Base-by-base conservation (phyloP, 169 alveolate species). In the Eimeria tenella region DNA sequence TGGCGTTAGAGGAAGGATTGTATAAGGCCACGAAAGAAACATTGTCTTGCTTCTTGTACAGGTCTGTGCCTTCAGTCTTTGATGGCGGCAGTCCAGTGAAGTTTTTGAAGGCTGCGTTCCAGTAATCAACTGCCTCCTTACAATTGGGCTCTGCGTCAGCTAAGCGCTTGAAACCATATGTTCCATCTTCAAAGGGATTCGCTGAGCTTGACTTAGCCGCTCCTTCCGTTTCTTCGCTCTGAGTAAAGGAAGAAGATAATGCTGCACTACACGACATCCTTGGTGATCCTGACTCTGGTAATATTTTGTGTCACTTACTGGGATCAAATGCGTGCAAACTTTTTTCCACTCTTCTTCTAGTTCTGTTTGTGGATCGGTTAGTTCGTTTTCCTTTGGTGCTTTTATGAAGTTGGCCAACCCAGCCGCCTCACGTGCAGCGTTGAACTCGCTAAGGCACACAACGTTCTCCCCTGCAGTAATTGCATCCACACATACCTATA, bases 1-100 rank as follows among this genome's bases (percentile, higher is more conserved):
- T 49, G 62, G 84, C 84, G 60, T 74, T 50, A 11, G 31, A 25
- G 0, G 86, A 49, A 58, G 86, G 86, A 52, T 77, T 77, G 50
- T 77, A 77, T 63, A 77, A 50, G 63, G 86, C 86, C 21, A 77
- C 86, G 15, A 77, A 77, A 49, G 86, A 77, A 77, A 77, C 65
- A 58, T 52, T 77, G 52, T 5, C 68, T 4, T 50, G 21, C 19
- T 77, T 49, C 10, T 50, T 25, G 86, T 77, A 77, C 15, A 7
- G 49, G 23, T 50, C 68, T 17, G 15, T 8, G 4, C 50, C 50
- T 0, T 49, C 21, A 4, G 68, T 49, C 68, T 53, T 77, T 4
- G 86, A 5, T 5, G 86, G 86, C 6, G 86, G 86, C 11, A 17
- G 8, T 3, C 49, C 15, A 23, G 52, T 52, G 86, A 77, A 77